Conservation (phyloP, 306 rosid species). For the Rubus parviflorus region DNA sequence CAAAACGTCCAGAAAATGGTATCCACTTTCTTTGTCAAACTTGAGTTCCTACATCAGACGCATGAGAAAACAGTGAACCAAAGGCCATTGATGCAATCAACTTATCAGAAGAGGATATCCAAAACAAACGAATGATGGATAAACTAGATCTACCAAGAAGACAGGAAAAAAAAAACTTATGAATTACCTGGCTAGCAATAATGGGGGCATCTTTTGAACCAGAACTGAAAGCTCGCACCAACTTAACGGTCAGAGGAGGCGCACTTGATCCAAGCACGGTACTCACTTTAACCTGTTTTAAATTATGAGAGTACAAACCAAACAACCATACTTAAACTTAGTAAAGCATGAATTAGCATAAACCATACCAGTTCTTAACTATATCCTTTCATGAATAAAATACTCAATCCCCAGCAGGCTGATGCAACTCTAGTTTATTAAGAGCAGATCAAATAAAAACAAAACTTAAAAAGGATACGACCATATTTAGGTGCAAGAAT, state of each 20-base stretch:
- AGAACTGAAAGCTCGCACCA: constrained; percentile 61
- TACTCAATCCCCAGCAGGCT: background rate
- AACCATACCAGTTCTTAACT: background rate
- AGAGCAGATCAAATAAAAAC: background rate
- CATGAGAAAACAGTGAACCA: constrained; percentile 25
- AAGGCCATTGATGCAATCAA: constrained; percentile 15
- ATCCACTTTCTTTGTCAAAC: constrained; percentile 56
- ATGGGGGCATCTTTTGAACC: constrained; percentile 60
- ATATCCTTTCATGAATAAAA: background rate
- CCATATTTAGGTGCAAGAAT: background rate
- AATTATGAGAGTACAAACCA: background rate
- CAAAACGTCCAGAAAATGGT: constrained; percentile 64
- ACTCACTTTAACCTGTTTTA: constrained; percentile 77
- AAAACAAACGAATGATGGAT: background rate
- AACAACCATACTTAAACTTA: background rate
- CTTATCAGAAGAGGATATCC: constrained; percentile 14
- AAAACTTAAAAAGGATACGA: background rate
- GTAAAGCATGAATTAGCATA: background rate
- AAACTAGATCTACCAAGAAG: background rate
- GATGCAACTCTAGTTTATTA: background rate
- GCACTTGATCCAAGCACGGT: constrained; percentile 92
- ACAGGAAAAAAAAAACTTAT: background rate
- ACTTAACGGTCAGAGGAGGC: constrained; percentile 82
- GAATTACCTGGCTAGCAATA: constrained; percentile 61
- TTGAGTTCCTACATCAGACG: constrained; percentile 68